Percentiles rank a stretch among this genome's conserved stretches.
phyloP scores from a whole-genome alignment of 2,329 filamentous ascomycete genomes.

The Ascochyta fabae region DNA sequence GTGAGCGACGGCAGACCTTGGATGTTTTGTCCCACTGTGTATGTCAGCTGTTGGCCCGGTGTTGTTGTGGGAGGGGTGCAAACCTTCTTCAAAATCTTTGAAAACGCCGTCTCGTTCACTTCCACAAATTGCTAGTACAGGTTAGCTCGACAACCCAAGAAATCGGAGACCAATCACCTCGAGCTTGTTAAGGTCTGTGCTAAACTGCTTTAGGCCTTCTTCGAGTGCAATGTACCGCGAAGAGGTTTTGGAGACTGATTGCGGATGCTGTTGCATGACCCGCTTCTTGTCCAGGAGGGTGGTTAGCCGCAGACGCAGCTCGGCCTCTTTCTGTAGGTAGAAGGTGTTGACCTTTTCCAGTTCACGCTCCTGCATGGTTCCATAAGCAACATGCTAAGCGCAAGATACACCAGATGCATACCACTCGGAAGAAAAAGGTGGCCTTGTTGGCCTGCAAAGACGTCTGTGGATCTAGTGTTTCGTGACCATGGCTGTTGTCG shows the following conservation, averaged over 20 bases:
- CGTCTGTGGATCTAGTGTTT: constrained; percentile 75
- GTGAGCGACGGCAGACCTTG: constrained; percentile 64
- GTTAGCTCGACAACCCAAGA: constrained; percentile 32
- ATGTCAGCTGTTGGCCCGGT: constrained; percentile 44
- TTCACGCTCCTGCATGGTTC: constrained; percentile 77
- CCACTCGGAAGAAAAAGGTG: constrained; percentile 97
- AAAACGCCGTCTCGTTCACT: constrained; percentile 96
- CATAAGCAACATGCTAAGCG: constrained; percentile 1
- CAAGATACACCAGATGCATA: constrained; percentile 54
- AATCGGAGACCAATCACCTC: constrained; percentile 58
- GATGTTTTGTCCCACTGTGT: constrained; percentile 95
- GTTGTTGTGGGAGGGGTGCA: constrained; percentile 21
- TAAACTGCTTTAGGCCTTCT: constrained; percentile 97
- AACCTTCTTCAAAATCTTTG: constrained; percentile 96
- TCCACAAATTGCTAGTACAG: constrained; percentile 85
- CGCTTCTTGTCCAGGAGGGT: constrained; percentile 95
- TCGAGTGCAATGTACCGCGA: constrained; percentile 94
- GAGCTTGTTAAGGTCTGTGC: constrained; percentile 93
- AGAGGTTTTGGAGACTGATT: constrained; percentile 82
- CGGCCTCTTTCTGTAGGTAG: constrained; percentile 96
- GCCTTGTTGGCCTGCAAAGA: constrained; percentile 96
- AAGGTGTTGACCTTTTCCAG: constrained; percentile 98
- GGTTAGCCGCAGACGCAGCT: constrained; percentile 84
- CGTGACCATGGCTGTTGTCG: constrained; percentile 56
- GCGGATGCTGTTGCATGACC: constrained; percentile 79